Evolutionary conservation across 2,329 filamentous ascomycete species (phyloP).

Genomic region (Xylariaceae sp.): DNA sequence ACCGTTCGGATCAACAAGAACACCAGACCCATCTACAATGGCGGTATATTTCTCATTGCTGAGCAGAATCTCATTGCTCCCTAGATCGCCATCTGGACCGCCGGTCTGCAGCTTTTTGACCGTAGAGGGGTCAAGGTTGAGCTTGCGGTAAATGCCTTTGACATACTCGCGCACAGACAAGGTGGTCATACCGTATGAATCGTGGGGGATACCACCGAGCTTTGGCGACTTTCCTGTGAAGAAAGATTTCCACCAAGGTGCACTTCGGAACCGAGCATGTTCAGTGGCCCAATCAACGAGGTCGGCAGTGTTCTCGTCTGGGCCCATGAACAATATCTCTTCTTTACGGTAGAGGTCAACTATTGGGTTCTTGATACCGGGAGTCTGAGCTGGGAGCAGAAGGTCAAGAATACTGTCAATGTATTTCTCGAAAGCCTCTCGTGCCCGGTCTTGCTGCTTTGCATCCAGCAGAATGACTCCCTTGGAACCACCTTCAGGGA

Average conservation of each 20-base stretch:
- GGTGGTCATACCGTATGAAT: conserved; percentile 96
- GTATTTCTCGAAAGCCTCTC: conserved; percentile 97
- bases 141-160: conserved; percentile 93
- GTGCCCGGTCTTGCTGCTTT: conserved; percentile 88
- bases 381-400: conserved; percentile 80
- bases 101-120: conserved; percentile 96
- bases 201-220: conserved; percentile 93
- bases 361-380: conserved; percentile 98
- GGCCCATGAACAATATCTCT: conserved; percentile 98
- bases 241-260: conserved; percentile 99
- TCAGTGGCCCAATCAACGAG: conserved; percentile 98
- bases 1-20: conserved; percentile 88
- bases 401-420: conserved; percentile 98
- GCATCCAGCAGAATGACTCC: conserved; percentile 93
- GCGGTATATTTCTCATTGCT: conserved; percentile 93
- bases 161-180: conserved; percentile 95
- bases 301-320: conserved; percentile 97
- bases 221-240: conserved; percentile 98
- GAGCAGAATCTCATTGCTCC: conserved; percentile 95
- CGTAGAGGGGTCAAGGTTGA: conserved; percentile 78
- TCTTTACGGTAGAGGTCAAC: conserved; percentile 92
- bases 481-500: conserved; percentile 96
- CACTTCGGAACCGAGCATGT: conserved; percentile 80
- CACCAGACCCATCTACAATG: conserved; percentile 94
- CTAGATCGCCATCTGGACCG: conserved; percentile 92